A percentile compares a stretch with the other conserved stretches of the same genome.
Conservation (phyloP, 1,284 basidiomycete species). For the Fomitopsis schrenkii region DNA sequence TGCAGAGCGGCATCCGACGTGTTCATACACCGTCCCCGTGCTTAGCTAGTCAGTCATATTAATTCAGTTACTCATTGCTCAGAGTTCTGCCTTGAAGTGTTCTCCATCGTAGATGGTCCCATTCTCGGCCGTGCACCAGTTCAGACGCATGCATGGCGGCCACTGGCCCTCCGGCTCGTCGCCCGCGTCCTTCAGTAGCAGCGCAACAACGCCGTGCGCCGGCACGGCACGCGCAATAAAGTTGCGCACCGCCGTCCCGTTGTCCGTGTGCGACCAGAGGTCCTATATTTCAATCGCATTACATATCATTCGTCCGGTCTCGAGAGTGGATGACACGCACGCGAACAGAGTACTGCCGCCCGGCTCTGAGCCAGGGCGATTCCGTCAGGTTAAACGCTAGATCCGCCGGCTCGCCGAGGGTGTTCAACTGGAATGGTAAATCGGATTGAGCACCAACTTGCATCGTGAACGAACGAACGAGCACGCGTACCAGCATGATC, state of each 20-base stretch:
- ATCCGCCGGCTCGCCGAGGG: slow-evolving; percentile 46
- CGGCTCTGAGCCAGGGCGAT: slow-evolving; percentile 67
- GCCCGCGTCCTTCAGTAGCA: slow-evolving; percentile 61
- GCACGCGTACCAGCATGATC: slow-evolving; percentile 34
- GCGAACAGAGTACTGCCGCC: slow-evolving; percentile 56
- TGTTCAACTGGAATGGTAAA: slow-evolving; percentile 29
- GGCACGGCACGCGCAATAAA: slow-evolving; percentile 56
- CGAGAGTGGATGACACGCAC: slow-evolving; percentile 29
- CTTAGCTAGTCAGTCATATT: background rate
- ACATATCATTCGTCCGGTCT: background rate
- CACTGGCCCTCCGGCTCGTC: slow-evolving; percentile 52
- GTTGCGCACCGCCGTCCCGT: slow-evolving; percentile 61
- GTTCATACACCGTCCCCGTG: background rate
- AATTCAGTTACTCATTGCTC: background rate
- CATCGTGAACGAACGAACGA: background rate
- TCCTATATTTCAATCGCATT: slow-evolving; percentile 36
- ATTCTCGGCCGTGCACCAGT: slow-evolving; percentile 24
- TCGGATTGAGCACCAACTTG: background rate
- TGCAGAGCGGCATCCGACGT: background rate
- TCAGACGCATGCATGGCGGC: slow-evolving; percentile 22
- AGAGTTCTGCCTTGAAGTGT: background rate
- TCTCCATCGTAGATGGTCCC: slow-evolving; percentile 16
- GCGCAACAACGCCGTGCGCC: slow-evolving; percentile 65
- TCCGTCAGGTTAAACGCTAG: slow-evolving; percentile 65
- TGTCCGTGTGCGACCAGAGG: slow-evolving; percentile 64